Evolutionary conservation across 2,329 filamentous ascomycete species (phyloP), one percentile per base, ranked within the genome.

Genomic region (Pseudogymnoascus sp.): DNA sequence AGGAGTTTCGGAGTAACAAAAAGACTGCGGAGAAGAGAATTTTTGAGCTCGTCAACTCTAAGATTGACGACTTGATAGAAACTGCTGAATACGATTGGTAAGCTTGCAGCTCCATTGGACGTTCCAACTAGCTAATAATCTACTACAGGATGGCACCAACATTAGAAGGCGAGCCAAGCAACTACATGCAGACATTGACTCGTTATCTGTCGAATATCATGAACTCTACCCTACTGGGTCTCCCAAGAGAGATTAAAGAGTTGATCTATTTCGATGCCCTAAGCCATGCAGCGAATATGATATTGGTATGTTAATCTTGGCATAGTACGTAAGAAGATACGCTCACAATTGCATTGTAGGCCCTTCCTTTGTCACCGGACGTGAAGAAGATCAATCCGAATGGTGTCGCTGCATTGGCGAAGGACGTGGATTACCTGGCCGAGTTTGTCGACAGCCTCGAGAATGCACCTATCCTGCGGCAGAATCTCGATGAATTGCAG

Each of bases 231-330:
- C 82, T 99, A 4, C 82, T 99, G 1, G 93, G 92, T 1, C 79
- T 99, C n/a, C 94, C 95, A 0, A 87, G 91, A 31, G 91, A 96
- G 71, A 97, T 99, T 75, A 97, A 97, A 73, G 92, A 96, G 73
- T 85, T 97, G 63, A 96, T 99, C 70, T 97, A 99, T 77, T 97
- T 96, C 72, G 94, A 97, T 73, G 94, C 94, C 0, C 82, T 99
- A 37, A 92, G 87, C 63, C 94, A 99, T 75, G 92, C 94, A 1
- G 88, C 91, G 3, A 89, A 89, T 66, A 91, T 89, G 75, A 94
- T 97, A 63, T 76, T 96, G 66, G 88, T 90, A 73, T 31, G 28
- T 21, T 56, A 10, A 18, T 21, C 37, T 40, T 60, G 18, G 12
- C 11, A 18, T 60, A 40, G 14, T 14, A n/a, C 12, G 12, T 59